Conservation (phyloP, 495 filamentous ascomycete genomes). For the Penicillium samsonianum region DNA sequence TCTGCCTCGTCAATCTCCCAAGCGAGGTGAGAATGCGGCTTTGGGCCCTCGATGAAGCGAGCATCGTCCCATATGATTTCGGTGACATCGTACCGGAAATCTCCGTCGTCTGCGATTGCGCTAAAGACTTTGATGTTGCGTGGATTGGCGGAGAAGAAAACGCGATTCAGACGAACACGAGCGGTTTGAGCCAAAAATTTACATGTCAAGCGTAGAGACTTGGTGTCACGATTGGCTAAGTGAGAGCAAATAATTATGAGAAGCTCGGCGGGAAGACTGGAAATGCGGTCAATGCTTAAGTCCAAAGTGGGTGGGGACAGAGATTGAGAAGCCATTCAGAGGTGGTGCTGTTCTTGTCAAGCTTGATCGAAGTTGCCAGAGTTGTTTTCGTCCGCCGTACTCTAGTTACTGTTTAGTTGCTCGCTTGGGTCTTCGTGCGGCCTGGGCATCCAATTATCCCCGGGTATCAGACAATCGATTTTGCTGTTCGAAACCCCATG, state of each 20-base stretch:
- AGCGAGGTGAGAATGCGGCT: not conserved
- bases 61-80: conserved; percentile 24
- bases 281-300: no score
- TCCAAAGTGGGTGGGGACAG: no score
- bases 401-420: no score
- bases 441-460: no score
- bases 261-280: not conserved
- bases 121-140: conserved; percentile 19
- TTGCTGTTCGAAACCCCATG: no score
- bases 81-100: conserved; percentile 16
- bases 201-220: conserved; percentile 17
- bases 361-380: no score
- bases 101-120: conserved; percentile 15
- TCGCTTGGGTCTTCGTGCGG: no score
- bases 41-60: conserved; percentile 5
- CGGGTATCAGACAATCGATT: no score
- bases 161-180: conserved; percentile 14
- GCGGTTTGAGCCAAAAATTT: conserved; percentile 10
- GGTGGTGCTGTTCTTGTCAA: no score
- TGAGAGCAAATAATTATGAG: conserved; percentile 2
- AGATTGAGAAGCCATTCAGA: no score
- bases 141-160: conserved; percentile 22
- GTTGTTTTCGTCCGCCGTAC: no score
- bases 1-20: no score
- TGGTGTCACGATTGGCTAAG: conserved; percentile 14